Percentiles rank a stretch among this genome's conserved stretches.
phyloP scores from a whole-genome alignment of 768 basidiomycete genomes.

The Chalciporus chontae region DNA sequence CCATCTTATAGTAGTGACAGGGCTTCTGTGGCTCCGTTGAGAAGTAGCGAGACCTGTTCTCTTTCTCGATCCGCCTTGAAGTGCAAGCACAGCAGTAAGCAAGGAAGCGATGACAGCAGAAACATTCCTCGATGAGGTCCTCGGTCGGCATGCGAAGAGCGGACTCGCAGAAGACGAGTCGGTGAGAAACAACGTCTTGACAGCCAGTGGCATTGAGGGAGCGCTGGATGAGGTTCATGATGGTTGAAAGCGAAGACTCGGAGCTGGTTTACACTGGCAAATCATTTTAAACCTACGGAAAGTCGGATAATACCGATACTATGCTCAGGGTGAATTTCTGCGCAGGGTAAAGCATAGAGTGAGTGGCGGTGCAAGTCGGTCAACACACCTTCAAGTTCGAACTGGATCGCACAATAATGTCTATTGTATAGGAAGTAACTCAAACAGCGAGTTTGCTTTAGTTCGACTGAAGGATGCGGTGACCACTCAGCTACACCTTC shows the following conservation, averaged over 20 bases:
- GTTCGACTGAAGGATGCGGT: too few species aligned
- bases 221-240: conserved; percentile 13
- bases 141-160: conserved; percentile 1
- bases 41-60: too few species aligned
- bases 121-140: conserved; percentile 8
- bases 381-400: too few species aligned
- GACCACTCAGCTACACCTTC: too few species aligned
- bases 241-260: neutral
- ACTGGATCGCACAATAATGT: too few species aligned
- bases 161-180: conserved; percentile 14
- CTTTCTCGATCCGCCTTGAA: neutral
- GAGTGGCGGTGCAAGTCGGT: too few species aligned
- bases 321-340: too few species aligned
- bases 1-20: conserved; percentile 29
- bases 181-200: conserved; percentile 13
- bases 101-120: conserved; percentile 12
- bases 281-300: too few species aligned
- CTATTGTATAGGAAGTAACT: too few species aligned
- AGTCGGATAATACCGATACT: too few species aligned
- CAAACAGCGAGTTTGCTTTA: too few species aligned
- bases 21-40: neutral
- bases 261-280: neutral
- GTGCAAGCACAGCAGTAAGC: conserved; percentile 14
- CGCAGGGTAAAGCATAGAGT: too few species aligned
- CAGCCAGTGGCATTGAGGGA: conserved; percentile 2